These are phyloP conservation scores for Fremontodendron californicum DNA, from an alignment of 345 rosid species.

Conservation along the genomic window DNA sequence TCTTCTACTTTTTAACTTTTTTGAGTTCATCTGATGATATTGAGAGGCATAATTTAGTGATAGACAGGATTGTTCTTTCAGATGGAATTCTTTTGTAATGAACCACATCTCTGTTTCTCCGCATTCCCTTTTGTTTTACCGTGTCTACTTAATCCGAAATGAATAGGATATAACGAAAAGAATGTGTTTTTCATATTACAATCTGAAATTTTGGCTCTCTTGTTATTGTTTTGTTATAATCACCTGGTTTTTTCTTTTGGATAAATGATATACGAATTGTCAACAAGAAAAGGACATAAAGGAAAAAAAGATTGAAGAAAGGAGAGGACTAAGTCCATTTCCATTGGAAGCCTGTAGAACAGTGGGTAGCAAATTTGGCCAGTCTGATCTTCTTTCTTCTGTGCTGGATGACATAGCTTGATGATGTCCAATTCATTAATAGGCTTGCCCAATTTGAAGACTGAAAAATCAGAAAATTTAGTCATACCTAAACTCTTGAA, in stretches of 20 bases:
- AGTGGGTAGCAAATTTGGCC: not conserved
- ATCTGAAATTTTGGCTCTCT: not conserved
- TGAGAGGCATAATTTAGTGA: constrained; percentile 4
- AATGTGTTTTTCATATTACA: not conserved
- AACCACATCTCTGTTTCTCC: not conserved
- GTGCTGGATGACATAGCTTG: too few relatives aligned
- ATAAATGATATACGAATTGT: too few relatives aligned
- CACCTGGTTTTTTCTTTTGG: too few relatives aligned
- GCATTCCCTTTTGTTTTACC: not conserved
- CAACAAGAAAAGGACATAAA: too few relatives aligned
- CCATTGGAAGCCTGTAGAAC: too few relatives aligned
- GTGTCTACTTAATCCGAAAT: not conserved
- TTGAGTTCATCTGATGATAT: not conserved
- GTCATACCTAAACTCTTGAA: not conserved
- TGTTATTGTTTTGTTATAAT: not conserved
- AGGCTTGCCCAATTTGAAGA: not conserved
- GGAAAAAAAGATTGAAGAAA: too few relatives aligned
- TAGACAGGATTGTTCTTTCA: constrained; percentile 10
- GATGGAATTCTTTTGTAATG: constrained; percentile 10
- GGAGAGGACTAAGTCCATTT: not conserved
- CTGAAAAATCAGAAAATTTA: not conserved
- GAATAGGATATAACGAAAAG: not conserved
- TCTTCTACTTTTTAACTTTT: not conserved
- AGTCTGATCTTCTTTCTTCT: too few relatives aligned
- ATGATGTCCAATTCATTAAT: too few relatives aligned